phyloP scores from a whole-genome alignment of 257 asterid species.

The Gardenia jasminoides region DNA sequence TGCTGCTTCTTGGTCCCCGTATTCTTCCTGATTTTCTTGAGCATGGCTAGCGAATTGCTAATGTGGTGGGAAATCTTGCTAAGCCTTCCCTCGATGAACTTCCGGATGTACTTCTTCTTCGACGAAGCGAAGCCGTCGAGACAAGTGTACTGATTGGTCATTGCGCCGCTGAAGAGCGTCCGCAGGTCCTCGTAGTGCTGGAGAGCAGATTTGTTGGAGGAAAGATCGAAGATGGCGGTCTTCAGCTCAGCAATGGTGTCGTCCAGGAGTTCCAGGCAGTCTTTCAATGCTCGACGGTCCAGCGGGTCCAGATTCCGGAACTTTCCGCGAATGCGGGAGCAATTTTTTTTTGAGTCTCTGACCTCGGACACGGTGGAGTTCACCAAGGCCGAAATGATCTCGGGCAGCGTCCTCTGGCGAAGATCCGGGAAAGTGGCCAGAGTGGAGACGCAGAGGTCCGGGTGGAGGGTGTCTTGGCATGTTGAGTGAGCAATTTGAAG shows the following conservation, averaged over 20 bases:
- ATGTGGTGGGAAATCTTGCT: constrained; percentile 62
- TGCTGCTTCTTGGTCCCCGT: not conserved
- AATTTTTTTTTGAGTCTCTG: constrained; percentile 43
- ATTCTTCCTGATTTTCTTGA: constrained; percentile 48
- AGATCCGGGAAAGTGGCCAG: constrained; percentile 60
- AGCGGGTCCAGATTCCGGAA: constrained; percentile 44
- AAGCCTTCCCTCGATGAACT: constrained; percentile 47
- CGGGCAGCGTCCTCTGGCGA: constrained; percentile 56
- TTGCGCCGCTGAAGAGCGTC: constrained; percentile 84
- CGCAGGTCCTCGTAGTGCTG: constrained; percentile 52
- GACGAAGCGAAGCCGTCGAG: constrained; percentile 79
- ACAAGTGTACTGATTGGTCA: constrained; percentile 92
- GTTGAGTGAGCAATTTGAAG: constrained; percentile 48
- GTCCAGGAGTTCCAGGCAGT: constrained; percentile 69
- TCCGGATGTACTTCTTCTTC: constrained; percentile 50
- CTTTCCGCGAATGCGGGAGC: constrained; percentile 54
- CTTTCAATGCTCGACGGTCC: constrained; percentile 71
- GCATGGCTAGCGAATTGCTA: constrained; percentile 84
- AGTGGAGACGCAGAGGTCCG: constrained; percentile 71
- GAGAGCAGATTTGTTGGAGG: constrained; percentile 29
- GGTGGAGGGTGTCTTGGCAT: constrained; percentile 72
- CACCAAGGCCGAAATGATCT: constrained; percentile 62
- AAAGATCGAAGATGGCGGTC: constrained; percentile 39
- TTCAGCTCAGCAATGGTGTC: constrained; percentile 51
- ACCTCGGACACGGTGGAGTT: constrained; percentile 67